Evolutionary conservation across 306 rosid species (phyloP), one percentile per base, ranked within the genome.

Genomic region (Myrica gale): DNA sequence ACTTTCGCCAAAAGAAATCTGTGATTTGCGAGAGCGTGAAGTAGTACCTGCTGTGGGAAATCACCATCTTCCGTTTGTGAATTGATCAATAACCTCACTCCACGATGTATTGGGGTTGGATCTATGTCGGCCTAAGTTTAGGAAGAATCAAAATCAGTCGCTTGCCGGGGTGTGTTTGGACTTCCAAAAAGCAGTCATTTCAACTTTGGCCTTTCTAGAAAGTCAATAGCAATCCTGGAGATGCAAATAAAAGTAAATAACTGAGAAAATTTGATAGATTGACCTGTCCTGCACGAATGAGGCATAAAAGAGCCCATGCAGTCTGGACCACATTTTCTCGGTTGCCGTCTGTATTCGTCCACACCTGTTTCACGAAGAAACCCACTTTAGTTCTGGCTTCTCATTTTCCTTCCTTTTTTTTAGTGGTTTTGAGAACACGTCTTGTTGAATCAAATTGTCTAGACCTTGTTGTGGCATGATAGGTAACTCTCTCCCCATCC

Each of bases 401-500:
- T 20, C 12, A 56, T 4, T 23, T 12, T 21, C 58, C 10, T 16
- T 21, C 5, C 2, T 23, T 21, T 7, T 21, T 70, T 1, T 15
- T 50, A 16, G 19, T 21, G 51, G 9, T 51, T 12, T 51, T 46
- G 32, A 26, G 32, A 26, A 32, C 5, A 5, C 13, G 16, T 70
- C 9, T 74, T 50, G 75, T 55, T 41, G 23, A 58, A 51, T 75
- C 46, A 55, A 74, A 47, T 1, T 46, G 4, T 41, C 5, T 15
- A n/a, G 68, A 85, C 95, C 93, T 87, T 88, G 71, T 89, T 84
- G 68, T 79, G 89, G 79, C 91, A 74, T 10, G 97, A 85, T 70
- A 88, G 85, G 77, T 92, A 87, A 74, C 96, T 88, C 76, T 92
- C 97, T 52, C 97, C 97, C 97, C 97, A 92, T 0, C 96, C 96